A percentile compares a stretch with the other conserved stretches of the same genome.
These are phyloP conservation scores for Sonneratia caseolaris DNA, from an alignment of 345 rosid genomes.

Conservation along the genomic window DNA sequence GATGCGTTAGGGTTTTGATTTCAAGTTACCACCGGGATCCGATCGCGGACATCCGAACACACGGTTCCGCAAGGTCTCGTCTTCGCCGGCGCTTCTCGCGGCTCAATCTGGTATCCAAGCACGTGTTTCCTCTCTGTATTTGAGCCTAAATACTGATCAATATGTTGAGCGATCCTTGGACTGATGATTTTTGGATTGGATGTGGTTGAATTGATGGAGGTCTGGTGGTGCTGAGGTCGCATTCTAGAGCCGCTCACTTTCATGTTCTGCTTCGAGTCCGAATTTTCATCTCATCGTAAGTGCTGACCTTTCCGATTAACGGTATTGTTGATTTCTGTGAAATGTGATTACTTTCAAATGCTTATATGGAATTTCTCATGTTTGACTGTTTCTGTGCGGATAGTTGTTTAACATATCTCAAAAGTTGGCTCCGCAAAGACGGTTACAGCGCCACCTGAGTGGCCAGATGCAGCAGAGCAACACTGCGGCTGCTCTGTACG, in stretches of 20 bases:
- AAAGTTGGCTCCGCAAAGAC: constrained; percentile 99
- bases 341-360: neutral
- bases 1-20: constrained; percentile 2
- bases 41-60: neutral
- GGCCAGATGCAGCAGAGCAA: constrained; percentile 99
- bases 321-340: neutral
- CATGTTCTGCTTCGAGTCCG: constrained; percentile 48
- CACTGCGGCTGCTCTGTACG: constrained; percentile 82
- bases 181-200: neutral
- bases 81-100: neutral
- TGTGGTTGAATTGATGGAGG: constrained; percentile 11
- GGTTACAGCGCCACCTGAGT: constrained; percentile 99
- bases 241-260: constrained; percentile 9
- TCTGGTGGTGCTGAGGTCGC: neutral
- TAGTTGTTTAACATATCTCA: constrained; percentile 54
- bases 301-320: neutral
- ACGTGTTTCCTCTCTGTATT: neutral
- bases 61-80: neutral
- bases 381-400: constrained; percentile 16
- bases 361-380: neutral
- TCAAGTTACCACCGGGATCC: neutral
- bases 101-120: neutral
- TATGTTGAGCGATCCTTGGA: neutral
- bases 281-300: constrained; percentile 48
- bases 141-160: neutral